Evolutionary conservation across 192 early-diverging fungal genomes (phyloP).

Genomic region (Backusella parvicylindrica): DNA sequence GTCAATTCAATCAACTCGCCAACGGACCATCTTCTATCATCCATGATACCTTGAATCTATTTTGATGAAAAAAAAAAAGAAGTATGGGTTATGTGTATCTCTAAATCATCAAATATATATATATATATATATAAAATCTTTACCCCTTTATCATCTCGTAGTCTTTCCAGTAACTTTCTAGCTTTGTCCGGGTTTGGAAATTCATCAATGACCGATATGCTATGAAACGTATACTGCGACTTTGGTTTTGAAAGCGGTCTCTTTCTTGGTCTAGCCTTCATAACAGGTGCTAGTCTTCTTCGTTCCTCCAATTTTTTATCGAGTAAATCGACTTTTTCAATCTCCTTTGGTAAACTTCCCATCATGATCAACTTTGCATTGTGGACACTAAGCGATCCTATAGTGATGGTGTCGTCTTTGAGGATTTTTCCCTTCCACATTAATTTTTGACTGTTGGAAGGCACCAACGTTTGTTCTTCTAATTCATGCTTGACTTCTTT

Average conservation of each 20-base stretch:
- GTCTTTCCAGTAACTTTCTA: constrained; percentile 52
- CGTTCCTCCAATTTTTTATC: constrained; percentile 15
- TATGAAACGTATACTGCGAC: constrained; percentile 56
- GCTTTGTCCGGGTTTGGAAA: constrained; percentile 55
- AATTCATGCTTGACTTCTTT: constrained; percentile 39
- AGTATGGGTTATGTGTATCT: no score
- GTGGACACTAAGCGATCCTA: constrained; percentile 27
- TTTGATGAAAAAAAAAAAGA: not conserved
- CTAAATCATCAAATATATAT: constrained; percentile 35
- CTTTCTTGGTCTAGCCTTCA: not conserved
- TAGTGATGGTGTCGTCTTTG: constrained; percentile 10
- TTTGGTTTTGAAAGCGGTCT: not conserved
- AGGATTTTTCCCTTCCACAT: constrained; percentile 45
- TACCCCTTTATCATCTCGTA: constrained; percentile 62
- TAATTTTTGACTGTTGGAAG: constrained; percentile 45
- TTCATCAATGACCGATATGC: constrained; percentile 52
- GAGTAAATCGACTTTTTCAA: constrained; percentile 32
- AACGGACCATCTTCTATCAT: constrained; percentile 62
- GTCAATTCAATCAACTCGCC: constrained; percentile 65
- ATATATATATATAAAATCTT: constrained; percentile 15
- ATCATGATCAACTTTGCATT: constrained; percentile 50
- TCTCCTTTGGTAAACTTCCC: constrained; percentile 41
- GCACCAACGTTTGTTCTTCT: constrained; percentile 31
- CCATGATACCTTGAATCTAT: constrained; percentile 51
- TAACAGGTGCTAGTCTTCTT: not conserved